phyloP scores from a whole-genome alignment of 1,284 basidiomycete genomes.

The Ceratorhiza oryzae-sativae region DNA sequence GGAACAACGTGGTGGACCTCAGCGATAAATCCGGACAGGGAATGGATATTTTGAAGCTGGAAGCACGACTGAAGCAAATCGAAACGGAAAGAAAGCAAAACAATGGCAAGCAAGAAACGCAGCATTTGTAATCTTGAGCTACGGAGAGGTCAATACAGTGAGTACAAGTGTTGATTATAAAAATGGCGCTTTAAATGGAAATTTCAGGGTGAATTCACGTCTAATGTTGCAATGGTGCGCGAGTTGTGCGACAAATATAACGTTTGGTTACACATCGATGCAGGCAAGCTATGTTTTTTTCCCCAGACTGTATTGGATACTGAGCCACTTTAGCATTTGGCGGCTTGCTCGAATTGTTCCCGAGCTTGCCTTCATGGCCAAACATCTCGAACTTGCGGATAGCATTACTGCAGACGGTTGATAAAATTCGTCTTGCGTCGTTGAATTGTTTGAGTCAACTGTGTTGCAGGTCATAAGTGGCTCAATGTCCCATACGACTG shows the following conservation, averaged over 20 bases:
- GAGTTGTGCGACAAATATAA: constrained; percentile 52
- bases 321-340: constrained; percentile 53
- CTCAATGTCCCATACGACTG: constrained; percentile 59
- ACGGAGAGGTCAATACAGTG: constrained; percentile 61
- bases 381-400: constrained; percentile 55
- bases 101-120: neutral
- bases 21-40: constrained; percentile 45
- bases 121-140: constrained; percentile 52
- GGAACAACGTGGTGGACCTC: constrained; percentile 52
- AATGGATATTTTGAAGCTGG: constrained; percentile 53
- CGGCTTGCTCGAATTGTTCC: constrained; percentile 55
- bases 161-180: constrained; percentile 4
- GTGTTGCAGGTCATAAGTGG: constrained; percentile 54
- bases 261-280: constrained; percentile 61
- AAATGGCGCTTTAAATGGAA: neutral
- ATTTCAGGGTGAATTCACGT: constrained; percentile 52
- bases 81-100: constrained; percentile 29
- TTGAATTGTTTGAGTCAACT: neutral
- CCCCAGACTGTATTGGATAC: neutral
- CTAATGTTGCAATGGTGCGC: constrained; percentile 49
- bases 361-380: constrained; percentile 49
- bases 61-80: constrained; percentile 39
- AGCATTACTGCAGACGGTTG: constrained; percentile 57
- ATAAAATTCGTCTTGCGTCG: constrained; percentile 36
- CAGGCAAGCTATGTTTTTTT: constrained; percentile 47